Base-by-base conservation (phyloP, 2,329 filamentous ascomycete genomes). In the Alternaria sp. region DNA sequence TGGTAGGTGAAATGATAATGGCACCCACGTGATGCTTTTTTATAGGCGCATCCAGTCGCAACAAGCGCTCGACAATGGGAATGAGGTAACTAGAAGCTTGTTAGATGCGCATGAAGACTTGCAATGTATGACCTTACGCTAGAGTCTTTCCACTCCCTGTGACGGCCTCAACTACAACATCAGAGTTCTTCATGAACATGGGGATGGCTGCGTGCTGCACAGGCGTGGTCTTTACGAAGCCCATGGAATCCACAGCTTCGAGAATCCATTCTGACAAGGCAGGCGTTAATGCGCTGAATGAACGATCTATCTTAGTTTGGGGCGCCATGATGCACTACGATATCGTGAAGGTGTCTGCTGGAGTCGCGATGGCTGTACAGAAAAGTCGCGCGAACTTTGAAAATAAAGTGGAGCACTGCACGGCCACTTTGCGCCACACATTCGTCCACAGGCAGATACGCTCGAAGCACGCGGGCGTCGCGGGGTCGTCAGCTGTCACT, bases 151-250 rank as follows among this genome's bases (percentile, higher is more conserved):
- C 77, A 44, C 74, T 77, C 15, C 77, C 77, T 8, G 77, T 80
- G 4, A 80, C 77, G 15, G 88, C 89, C 83, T 97, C 93, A 6
- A 97, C 93, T 1, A 97, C 93, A 5, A 97, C 92, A 80, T 97
- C 93, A 75, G 96, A 97, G 78, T 97, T 92, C 55, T 89, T 90
- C 81, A 94, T 90, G 77, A 97, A 96, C 55, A 97, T 87, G 12
- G 93, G 93, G 69, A 97, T 91, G 5, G 93, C 91, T 62, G 93
- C 95, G 47, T 94, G 93, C 82, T 98, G 95, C n/a, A 97, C 94
- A 1, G 95, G 95, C 4, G 94, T 97, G 86, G 96, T 94, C 78
- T 91, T 90, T 67, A 86, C 83, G 80, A 97, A 97, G 64, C 93
- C 93, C 90, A 96, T 95, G 67, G 90, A 88, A 53, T 89, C 85